Evolutionary conservation across 179 eudicot species (phyloP).

Genomic region (Silene noctiflora): DNA sequence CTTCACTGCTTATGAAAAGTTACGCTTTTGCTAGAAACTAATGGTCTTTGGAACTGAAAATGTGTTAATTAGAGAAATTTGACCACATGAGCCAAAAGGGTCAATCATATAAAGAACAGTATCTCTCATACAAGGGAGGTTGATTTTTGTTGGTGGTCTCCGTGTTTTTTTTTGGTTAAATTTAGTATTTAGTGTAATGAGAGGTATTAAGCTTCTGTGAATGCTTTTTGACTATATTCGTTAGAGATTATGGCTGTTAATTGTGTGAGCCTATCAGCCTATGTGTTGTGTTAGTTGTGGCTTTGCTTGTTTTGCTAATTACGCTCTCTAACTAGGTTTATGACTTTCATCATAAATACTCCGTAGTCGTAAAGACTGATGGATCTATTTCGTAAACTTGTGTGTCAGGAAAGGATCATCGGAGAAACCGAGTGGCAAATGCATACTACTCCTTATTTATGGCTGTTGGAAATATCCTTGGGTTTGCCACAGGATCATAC

Average conservation of each 20-base stretch:
- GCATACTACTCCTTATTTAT: slow-evolving; percentile 94
- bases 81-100: not conserved
- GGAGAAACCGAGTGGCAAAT: slow-evolving; percentile 96
- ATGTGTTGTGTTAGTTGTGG: not conserved
- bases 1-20: no score
- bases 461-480: slow-evolving; percentile 95
- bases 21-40: no score
- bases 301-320: not conserved
- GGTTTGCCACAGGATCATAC: slow-evolving; percentile 92
- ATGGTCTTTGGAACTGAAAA: not conserved
- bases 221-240: no score
- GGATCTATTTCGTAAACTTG: slow-evolving; percentile 10
- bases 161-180: no score
- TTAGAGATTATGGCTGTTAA: no score
- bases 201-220: no score
- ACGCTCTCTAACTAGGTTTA: not conserved
- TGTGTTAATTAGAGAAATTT: not conserved
- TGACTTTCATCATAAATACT: not conserved
- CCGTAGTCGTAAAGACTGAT: not conserved
- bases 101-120: not conserved
- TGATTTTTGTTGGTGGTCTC: not conserved
- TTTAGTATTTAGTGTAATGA: no score
- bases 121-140: not conserved
- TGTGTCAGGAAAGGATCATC: slow-evolving; percentile 71
- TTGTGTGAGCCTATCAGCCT: not conserved